Conservation (phyloP, 1,139 yeast genomes). For the Tardiomyces digboiensis region DNA sequence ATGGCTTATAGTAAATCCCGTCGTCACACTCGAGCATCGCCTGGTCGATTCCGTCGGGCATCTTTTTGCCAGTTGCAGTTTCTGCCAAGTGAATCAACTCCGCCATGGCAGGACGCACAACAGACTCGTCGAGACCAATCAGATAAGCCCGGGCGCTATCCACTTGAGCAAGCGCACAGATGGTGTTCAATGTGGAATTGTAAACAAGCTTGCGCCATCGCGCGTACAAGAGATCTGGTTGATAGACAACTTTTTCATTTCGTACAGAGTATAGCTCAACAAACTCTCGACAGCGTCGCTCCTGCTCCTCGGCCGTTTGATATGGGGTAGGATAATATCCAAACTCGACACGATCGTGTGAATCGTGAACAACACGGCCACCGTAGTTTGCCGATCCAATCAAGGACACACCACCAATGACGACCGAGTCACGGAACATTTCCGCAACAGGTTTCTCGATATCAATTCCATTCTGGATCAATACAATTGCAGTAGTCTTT, state of each 20-base stretch:
- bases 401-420: slow-evolving; percentile 61
- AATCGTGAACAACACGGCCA: slow-evolving; percentile 42
- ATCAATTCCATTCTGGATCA: slow-evolving; percentile 68
- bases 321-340: slow-evolving; percentile 42
- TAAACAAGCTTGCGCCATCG: slow-evolving; percentile 70
- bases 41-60: slow-evolving; percentile 38
- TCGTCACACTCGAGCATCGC: slow-evolving; percentile 49
- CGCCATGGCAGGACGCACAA: slow-evolving; percentile 47
- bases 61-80: slow-evolving; percentile 44
- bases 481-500: slow-evolving; percentile 43
- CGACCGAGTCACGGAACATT: slow-evolving; percentile 46
- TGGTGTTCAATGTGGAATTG: slow-evolving; percentile 58
- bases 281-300: slow-evolving; percentile 34
- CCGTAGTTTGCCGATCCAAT: slow-evolving; percentile 54
- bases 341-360: slow-evolving; percentile 40
- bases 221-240: slow-evolving; percentile 30
- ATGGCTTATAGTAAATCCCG: slow-evolving; percentile 57
- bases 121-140: slow-evolving; percentile 36
- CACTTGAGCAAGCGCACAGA: slow-evolving; percentile 44
- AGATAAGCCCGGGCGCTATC: slow-evolving; percentile 55
- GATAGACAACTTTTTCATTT: slow-evolving; percentile 29
- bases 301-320: slow-evolving; percentile 23
- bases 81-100: slow-evolving; percentile 56
- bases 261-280: slow-evolving; percentile 40
- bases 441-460: slow-evolving; percentile 54